Base-by-base conservation (phyloP, 768 basidiomycete genomes). In the Kwoniella mangroviensis region DNA sequence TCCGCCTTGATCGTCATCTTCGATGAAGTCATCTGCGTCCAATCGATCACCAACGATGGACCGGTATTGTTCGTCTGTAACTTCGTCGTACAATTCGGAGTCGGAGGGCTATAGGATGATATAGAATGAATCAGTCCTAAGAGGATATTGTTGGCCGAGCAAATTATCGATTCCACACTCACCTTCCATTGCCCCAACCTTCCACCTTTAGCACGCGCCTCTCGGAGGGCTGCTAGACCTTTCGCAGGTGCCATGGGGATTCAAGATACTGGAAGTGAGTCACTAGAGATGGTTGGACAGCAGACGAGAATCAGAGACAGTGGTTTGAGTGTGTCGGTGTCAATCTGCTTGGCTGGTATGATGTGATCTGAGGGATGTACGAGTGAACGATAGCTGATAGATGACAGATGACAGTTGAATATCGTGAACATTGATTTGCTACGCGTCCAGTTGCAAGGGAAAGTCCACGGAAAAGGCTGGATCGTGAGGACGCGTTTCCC, bases 1-100 rank as follows among this genome's bases (percentile, higher is more conserved):
- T 5, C 93, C 97, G 15, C 86, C 87, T 0, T 91, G 88, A 28
- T 94, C 94, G 84, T 98, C 97, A 78, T 98, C 97, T 45, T 91
- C 90, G 21, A 98, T 92, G 71, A 99, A 99, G 82, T 99, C 97
- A 73, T 98, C 94, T 74, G 86, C 85, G 69, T 92, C 90, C 7
- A 97, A 86, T 19, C 97, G 87, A 0, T 90, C 89, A 65, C 87
- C 88, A 4, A 99, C 97, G 65, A 99, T 91, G 21, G 87, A 86
- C 74, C 87, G 88, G 83, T 98, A 99, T 75, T 94, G 90, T 11
- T 92, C 92, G 65, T 97, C 95, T 0, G 90, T 88, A 17, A 98
- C 91, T 76, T 92, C 91, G 75, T 97, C 94, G 79, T 95, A 98
- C 13, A 98, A 85, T 17, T 87, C 85, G 19, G 85, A 86, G 49